These are phyloP conservation scores for Xylariales sp. DNA, from an alignment of 2,329 filamentous ascomycete genomes.

Conservation along the genomic window DNA sequence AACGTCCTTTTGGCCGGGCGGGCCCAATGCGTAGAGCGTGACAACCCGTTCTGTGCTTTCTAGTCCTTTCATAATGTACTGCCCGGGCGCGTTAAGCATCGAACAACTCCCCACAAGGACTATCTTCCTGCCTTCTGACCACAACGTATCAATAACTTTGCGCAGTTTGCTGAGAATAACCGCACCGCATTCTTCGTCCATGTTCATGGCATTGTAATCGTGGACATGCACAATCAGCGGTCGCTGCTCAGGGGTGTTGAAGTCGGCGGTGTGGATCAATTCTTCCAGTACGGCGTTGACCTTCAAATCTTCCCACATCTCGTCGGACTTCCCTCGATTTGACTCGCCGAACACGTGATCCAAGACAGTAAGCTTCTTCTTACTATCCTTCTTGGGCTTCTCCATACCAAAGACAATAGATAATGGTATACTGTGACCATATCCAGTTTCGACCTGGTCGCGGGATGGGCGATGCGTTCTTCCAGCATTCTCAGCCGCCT, in stretches of 20 bases:
- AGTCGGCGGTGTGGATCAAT: conserved; percentile 45
- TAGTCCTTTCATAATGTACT: conserved; percentile 37
- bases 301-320: conserved; percentile 60
- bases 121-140: conserved; percentile 66
- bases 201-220: conserved; percentile 74
- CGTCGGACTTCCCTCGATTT: conserved; percentile 32
- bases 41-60: conserved; percentile 31
- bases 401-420: conserved; percentile 14
- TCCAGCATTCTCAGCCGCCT: conserved; percentile 50
- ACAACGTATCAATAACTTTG: conserved; percentile 64
- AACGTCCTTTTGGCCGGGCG: neutral
- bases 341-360: conserved; percentile 41
- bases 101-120: conserved; percentile 77
- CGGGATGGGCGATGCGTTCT: conserved; percentile 22
- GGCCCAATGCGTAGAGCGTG: conserved; percentile 15
- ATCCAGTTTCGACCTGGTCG: neutral
- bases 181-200: conserved; percentile 59
- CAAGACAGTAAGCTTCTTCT: conserved; percentile 29
- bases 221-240: conserved; percentile 71
- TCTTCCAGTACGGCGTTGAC: conserved; percentile 52
- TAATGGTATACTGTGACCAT: conserved; percentile 9
- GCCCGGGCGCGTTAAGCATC: conserved; percentile 42
- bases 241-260: conserved; percentile 27
- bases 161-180: conserved; percentile 67
- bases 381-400: conserved; percentile 17